Percentiles rank a stretch among this genome's conserved stretches.
Conservation (phyloP, 2,329 filamentous ascomycete species). For the Pyrenophora graminea region DNA sequence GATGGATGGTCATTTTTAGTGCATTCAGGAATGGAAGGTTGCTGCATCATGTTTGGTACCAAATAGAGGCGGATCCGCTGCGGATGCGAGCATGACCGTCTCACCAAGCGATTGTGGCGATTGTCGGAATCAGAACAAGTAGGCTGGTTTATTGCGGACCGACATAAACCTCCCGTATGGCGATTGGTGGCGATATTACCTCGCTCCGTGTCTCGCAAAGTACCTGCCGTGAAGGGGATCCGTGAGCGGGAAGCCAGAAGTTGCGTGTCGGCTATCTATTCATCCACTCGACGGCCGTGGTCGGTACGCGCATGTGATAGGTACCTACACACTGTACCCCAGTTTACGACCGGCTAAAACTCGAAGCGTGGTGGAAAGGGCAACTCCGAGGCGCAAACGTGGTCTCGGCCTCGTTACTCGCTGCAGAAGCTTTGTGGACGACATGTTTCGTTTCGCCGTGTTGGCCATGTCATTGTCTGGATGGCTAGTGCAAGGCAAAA, state of each 20-base stretch:
- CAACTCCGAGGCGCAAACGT: conserved; percentile 1
- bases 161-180: conserved; percentile 4
- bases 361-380: not conserved
- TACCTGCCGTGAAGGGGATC: conserved; percentile 9
- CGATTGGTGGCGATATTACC: conserved; percentile 4
- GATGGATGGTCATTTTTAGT: not conserved
- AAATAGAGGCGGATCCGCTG: conserved; percentile 6
- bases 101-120: conserved; percentile 1
- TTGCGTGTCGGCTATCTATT: conserved; percentile 29
- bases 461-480: not conserved
- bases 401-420: conserved; percentile 6
- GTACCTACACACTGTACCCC: conserved; percentile 44
- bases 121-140: not conserved
- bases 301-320: conserved; percentile 30
- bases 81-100: conserved; percentile 7
- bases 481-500: conserved; percentile 12
- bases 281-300: conserved; percentile 27
- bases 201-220: not conserved
- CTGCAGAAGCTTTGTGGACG: conserved; percentile 23
- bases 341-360: conserved; percentile 27
- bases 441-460: conserved; percentile 25
- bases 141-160: conserved; percentile 2
- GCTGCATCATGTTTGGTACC: conserved; percentile 3
- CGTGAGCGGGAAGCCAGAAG: conserved; percentile 33
- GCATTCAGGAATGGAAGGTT: conserved; percentile 7